phyloP scores from a whole-genome alignment of 495 filamentous ascomycete genomes.

The Tuber aestivum region DNA sequence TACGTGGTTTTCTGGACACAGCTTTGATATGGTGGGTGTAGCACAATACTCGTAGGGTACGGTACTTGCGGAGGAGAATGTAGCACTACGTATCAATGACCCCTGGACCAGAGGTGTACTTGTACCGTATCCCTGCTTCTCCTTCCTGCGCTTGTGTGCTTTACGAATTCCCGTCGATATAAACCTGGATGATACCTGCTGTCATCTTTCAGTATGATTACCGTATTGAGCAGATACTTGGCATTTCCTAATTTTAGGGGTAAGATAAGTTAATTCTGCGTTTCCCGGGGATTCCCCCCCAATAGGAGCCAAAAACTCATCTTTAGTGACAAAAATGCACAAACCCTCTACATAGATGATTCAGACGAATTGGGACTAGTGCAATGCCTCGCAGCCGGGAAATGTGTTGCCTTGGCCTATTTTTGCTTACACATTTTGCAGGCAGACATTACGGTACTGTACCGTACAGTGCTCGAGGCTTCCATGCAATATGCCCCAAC shows the following conservation, averaged over 20 bases:
- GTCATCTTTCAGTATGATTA: background rate
- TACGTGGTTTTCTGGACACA: background rate
- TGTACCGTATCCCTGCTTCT: background rate
- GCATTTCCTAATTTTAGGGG: background rate
- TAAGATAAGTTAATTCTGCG: too few species aligned
- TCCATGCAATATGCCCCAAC: background rate
- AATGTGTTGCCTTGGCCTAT: background rate
- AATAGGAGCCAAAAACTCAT: background rate
- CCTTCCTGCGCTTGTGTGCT: background rate
- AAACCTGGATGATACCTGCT: background rate
- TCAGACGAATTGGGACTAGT: background rate
- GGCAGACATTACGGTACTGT: background rate
- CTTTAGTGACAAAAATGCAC: background rate
- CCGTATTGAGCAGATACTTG: background rate
- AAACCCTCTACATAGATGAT: background rate
- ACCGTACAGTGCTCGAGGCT: background rate
- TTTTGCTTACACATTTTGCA: background rate
- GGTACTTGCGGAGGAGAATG: background rate
- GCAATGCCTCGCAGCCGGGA: background rate
- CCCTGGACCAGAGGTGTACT: background rate
- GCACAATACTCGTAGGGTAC: too few species aligned
- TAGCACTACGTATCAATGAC: background rate
- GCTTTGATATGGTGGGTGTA: background rate
- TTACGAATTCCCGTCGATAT: background rate
- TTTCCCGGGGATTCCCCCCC: background rate